These are phyloP conservation scores for Laguncularia racemosa DNA, from an alignment of 345 rosid species.

Conservation along the genomic window DNA sequence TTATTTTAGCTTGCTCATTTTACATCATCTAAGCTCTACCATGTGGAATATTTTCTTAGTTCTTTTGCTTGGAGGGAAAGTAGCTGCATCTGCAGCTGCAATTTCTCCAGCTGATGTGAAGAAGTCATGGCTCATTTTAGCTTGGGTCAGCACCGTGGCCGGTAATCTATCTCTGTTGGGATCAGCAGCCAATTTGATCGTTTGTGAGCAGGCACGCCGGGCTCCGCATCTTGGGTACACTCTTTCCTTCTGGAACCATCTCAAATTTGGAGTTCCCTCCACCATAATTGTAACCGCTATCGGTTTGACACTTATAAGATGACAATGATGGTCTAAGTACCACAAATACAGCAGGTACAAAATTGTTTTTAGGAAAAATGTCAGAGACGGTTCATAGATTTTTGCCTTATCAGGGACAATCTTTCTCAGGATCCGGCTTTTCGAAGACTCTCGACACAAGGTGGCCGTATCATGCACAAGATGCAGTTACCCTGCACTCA, in stretches of 20 bases:
- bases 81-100: conserved; percentile 66
- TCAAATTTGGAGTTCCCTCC: conserved; percentile 74
- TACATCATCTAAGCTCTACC: background rate
- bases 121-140: conserved; percentile 76
- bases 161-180: conserved; percentile 82
- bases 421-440: too few relatives aligned
- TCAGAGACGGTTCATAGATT: too few relatives aligned
- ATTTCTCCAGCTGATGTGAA: conserved; percentile 48
- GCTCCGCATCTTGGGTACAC: conserved; percentile 41
- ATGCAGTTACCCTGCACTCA: too few relatives aligned
- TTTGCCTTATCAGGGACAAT: too few relatives aligned
- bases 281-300: conserved; percentile 53
- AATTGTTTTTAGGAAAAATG: too few relatives aligned
- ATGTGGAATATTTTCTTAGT: conserved; percentile 23
- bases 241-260: conserved; percentile 62
- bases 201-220: conserved; percentile 75
- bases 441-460: too few relatives aligned
- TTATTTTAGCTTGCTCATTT: too few relatives aligned
- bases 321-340: too few relatives aligned
- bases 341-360: too few relatives aligned
- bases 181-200: conserved; percentile 83
- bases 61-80: conserved; percentile 59
- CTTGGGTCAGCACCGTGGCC: conserved; percentile 84
- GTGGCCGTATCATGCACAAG: too few relatives aligned
- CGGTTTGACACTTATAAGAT: conserved; percentile 39